These are phyloP conservation scores for Alternaria gansuensis DNA, from an alignment of 2,329 filamentous ascomycete genomes.

Conservation along the genomic window DNA sequence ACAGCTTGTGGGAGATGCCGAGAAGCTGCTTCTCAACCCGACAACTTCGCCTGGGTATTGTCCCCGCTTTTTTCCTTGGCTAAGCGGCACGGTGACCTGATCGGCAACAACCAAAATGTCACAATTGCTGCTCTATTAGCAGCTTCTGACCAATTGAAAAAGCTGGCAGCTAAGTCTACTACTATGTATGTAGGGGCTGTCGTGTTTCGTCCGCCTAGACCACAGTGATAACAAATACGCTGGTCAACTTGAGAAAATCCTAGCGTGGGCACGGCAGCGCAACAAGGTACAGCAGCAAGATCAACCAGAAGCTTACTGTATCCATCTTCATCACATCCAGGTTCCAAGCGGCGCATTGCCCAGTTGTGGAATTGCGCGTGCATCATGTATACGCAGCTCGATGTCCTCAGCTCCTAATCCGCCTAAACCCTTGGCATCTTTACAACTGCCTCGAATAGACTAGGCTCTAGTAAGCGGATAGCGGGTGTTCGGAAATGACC, in stretches of 20 bases:
- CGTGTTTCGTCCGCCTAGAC: neutral
- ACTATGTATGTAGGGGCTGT: too few relatives aligned
- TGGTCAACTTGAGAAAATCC: neutral
- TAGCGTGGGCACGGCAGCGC: neutral
- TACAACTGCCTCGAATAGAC: slow-evolving; percentile 8
- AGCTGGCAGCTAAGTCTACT: neutral
- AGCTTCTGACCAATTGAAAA: neutral
- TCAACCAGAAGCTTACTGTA: neutral
- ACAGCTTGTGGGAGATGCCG: neutral
- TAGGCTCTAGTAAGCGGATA: neutral
- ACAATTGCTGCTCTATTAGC: neutral
- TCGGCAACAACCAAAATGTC: slow-evolving; percentile 1
- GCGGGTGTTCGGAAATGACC: slow-evolving; percentile 3
- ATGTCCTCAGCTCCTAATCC: slow-evolving; percentile 12
- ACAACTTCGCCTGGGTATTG: neutral
- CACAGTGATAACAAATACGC: slow-evolving; percentile 1
- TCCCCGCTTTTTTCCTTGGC: slow-evolving; percentile 15
- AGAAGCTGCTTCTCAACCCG: slow-evolving; percentile 10
- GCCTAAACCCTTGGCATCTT: slow-evolving; percentile 23
- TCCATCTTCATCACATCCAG: neutral
- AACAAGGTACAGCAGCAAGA: slow-evolving; percentile 4
- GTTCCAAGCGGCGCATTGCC: neutral
- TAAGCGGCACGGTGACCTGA: slow-evolving; percentile 10
- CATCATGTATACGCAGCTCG: slow-evolving; percentile 11
- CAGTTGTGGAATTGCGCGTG: slow-evolving; percentile 2